Evolutionary conservation across 768 basidiomycete species (phyloP).

Genomic region (Leccinellum rugosiceps): DNA sequence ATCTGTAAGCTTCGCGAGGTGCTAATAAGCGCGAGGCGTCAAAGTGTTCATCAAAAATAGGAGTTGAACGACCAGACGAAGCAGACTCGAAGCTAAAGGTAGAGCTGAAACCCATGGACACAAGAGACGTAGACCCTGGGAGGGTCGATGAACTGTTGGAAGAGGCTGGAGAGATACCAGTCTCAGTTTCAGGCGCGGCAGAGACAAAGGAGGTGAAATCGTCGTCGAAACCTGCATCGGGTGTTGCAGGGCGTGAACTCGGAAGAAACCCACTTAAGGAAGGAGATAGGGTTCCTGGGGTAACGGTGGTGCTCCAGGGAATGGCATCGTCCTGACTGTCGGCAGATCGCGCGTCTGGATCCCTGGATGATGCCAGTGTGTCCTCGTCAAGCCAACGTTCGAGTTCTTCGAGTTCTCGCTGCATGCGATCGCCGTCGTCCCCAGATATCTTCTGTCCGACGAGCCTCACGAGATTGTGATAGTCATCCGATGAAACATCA

Average conservation of each 20-base stretch:
- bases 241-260: conserved; percentile 33
- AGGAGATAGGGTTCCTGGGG: conserved; percentile 29
- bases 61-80: conserved; percentile 26
- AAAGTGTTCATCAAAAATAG: conserved; percentile 19
- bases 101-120: conserved; percentile 23
- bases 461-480: conserved; percentile 21
- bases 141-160: neutral
- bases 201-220: conserved; percentile 78
- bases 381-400: conserved; percentile 60
- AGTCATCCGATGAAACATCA: conserved; percentile 13
- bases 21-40: conserved; percentile 19
- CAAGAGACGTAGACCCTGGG: conserved; percentile 3
- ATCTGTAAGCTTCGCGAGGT: conserved; percentile 40
- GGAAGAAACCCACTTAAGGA: conserved; percentile 19
- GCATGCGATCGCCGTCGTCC: conserved; percentile 34
- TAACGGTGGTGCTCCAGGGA: conserved; percentile 40
- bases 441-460: conserved; percentile 23
- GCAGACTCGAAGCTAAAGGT: conserved; percentile 26
- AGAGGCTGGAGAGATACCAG: neutral
- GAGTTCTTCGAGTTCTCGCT: conserved; percentile 55
- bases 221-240: conserved; percentile 59
- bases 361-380: conserved; percentile 9
- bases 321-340: conserved; percentile 23
- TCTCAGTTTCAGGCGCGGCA: conserved; percentile 37
- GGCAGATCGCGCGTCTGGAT: conserved; percentile 15